These are phyloP conservation scores for Penicillium atrosanguineum DNA, from an alignment of 495 filamentous ascomycete genomes.

Conservation along the genomic window DNA sequence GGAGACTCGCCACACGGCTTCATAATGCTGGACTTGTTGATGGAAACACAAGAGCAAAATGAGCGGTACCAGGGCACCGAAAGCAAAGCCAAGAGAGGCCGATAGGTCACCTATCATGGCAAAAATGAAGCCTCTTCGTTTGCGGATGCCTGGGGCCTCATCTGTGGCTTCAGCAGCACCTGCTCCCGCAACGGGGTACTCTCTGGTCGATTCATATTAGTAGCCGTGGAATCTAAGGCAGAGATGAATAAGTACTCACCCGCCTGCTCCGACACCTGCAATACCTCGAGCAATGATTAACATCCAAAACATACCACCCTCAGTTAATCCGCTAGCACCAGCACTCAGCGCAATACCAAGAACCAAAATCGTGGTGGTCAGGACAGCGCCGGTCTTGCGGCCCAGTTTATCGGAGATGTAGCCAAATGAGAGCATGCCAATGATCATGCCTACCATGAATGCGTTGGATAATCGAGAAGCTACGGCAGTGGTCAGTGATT, in stretches of 20 bases:
- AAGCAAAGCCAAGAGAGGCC: slow-evolving; percentile 31
- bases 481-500: slow-evolving; percentile 21
- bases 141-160: slow-evolving; percentile 26
- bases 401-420: slow-evolving; percentile 35
- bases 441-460: slow-evolving; percentile 33
- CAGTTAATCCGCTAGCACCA: slow-evolving; percentile 23
- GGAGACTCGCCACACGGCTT: slow-evolving; percentile 33
- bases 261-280: slow-evolving; percentile 28
- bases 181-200: slow-evolving; percentile 33
- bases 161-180: slow-evolving; percentile 37
- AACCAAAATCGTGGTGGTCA: slow-evolving; percentile 34
- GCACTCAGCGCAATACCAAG: slow-evolving; percentile 28
- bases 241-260: slow-evolving; percentile 9
- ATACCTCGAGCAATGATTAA: slow-evolving; percentile 26
- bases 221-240: not conserved
- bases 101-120: slow-evolving; percentile 37
- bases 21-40: slow-evolving; percentile 24
- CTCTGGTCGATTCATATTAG: slow-evolving; percentile 11
- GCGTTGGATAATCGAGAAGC: slow-evolving; percentile 24
- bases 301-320: slow-evolving; percentile 32
- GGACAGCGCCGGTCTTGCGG: slow-evolving; percentile 31
- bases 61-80: slow-evolving; percentile 29
- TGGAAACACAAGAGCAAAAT: slow-evolving; percentile 29
- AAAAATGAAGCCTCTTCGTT: slow-evolving; percentile 34
- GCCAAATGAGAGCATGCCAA: slow-evolving; percentile 41